Conservation (phyloP, 805 yeast species). For the Wickerhamiella brachini region DNA sequence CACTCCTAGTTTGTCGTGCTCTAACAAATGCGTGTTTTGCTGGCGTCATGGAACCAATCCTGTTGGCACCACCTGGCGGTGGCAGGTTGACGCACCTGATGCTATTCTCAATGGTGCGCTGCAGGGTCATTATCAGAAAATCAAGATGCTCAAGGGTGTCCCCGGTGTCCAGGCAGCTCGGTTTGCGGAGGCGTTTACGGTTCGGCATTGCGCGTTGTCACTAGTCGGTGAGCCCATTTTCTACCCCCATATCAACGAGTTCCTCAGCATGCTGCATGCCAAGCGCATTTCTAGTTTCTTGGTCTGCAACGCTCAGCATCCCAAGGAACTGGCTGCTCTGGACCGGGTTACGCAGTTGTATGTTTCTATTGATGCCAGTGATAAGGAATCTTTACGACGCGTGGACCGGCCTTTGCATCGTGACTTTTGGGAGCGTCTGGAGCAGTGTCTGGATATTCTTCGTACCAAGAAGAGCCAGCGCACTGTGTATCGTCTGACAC, state of each 20-base stretch:
- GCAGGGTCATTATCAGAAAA: slow-evolving; percentile 79
- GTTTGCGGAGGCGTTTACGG: slow-evolving; percentile 80
- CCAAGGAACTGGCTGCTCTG: slow-evolving; percentile 58
- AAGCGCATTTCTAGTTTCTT: slow-evolving; percentile 71
- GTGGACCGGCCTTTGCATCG: slow-evolving; percentile 81
- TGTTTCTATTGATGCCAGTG: slow-evolving; percentile 90
- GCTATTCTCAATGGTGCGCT: slow-evolving; percentile 72
- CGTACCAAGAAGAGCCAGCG: slow-evolving; percentile 69
- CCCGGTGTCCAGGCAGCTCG: slow-evolving; percentile 87
- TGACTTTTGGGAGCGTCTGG: slow-evolving; percentile 85
- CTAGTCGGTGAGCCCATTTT: slow-evolving; percentile 92
- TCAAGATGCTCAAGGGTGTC: slow-evolving; percentile 88
- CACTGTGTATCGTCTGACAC: slow-evolving; percentile 79
- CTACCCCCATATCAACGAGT: slow-evolving; percentile 81
- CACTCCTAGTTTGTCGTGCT: slow-evolving; percentile 85
- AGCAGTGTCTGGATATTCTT: slow-evolving; percentile 66
- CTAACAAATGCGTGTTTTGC: slow-evolving; percentile 90
- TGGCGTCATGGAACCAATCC: slow-evolving; percentile 98
- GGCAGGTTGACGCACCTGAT: slow-evolving; percentile 90
- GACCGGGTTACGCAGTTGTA: slow-evolving; percentile 77
- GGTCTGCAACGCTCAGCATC: slow-evolving; percentile 95
- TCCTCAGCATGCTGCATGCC: slow-evolving; percentile 66
- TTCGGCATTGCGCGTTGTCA: slow-evolving; percentile 82
- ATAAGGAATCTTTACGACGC: slow-evolving; percentile 60
- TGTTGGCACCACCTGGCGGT: slow-evolving; percentile 89